Evolutionary conservation across 2,329 filamentous ascomycete genomes (phyloP), one percentile per base, ranked within the genome.

Genomic region (Onygenales sp.): DNA sequence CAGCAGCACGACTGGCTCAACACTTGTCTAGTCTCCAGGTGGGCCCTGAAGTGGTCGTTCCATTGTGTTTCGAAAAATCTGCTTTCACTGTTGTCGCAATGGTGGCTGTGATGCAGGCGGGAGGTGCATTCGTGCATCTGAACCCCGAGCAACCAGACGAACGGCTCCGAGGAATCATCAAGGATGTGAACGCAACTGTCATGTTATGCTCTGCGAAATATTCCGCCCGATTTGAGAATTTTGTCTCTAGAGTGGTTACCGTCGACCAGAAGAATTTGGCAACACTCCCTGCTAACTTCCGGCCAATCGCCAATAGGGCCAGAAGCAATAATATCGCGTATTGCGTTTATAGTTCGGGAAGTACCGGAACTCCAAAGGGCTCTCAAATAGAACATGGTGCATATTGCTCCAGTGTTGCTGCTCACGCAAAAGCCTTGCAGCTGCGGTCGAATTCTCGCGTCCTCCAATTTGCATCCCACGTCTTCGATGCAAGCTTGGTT

Each of bases 31-130:
- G 71, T 2, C 63, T 70, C 1, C 77, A 78, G 0, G 71, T 78
- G 0, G 56, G 67, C 1, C 67, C 75, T 1, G 79, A 83, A 6
- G 74, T 81, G 13, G 70, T 88, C 7, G 74, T 94, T 13, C 84
- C 84, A 37, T 79, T 95, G 44, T 75, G 86, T 45, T 84, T 94
- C 80, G 80, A 90, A 21, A 94, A 93, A 64, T 90, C 85, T 0
- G 67, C 82, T 1, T 67, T 82, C 21, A 70, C 93, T 0, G 94
- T 94, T 11, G 57, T 69, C 42, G 59, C 61, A 11, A 58, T 66
- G 53, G 49, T 69, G 1, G 66, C 62, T 2, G 61, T 66, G 6
- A 54, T 67, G 34, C 66, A 65, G 50, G 57, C 63, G 2, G 67
- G 65, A 46, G 65, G 61, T 31, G 62, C 61, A 3, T 65, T 66